A percentile compares a stretch with the other conserved stretches of the same genome.
Conservation (phyloP, 129 eudicot species). For the Chrysanthemum makinoi region DNA sequence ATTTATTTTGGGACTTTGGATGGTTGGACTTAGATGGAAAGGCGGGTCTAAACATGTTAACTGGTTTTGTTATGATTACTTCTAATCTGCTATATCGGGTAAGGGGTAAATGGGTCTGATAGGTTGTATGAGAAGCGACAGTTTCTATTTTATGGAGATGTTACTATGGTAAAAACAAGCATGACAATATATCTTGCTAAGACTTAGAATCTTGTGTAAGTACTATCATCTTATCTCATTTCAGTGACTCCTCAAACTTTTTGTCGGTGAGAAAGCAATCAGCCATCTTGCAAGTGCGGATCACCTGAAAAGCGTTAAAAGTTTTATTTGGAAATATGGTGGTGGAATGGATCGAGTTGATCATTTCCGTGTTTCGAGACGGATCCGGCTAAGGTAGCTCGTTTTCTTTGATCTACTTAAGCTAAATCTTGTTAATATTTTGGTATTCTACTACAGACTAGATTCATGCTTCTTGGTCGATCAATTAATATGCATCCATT, state of each 20-base stretch:
- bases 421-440: background rate
- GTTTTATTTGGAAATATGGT: conserved; percentile 84
- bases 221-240: background rate
- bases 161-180: background rate
- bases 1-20: too few relatives aligned
- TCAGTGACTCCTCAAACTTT: background rate
- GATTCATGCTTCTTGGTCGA: background rate
- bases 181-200: background rate
- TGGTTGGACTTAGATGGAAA: too few relatives aligned
- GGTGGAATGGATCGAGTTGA: conserved; percentile 68
- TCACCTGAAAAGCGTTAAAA: conserved; percentile 68
- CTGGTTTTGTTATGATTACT: too few relatives aligned
- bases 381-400: conserved; percentile 33
- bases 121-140: background rate
- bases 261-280: conserved; percentile 70
- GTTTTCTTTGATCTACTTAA: background rate
- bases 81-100: background rate
- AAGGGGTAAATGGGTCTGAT: background rate
- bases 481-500: background rate
- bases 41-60: too few relatives aligned
- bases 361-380: conserved; percentile 52
- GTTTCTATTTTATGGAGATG: background rate
- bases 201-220: background rate
- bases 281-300: conserved; percentile 72
- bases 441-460: background rate